Base-by-base conservation (phyloP, 2,329 filamentous ascomycete genomes). In the Shiraia sp. region DNA sequence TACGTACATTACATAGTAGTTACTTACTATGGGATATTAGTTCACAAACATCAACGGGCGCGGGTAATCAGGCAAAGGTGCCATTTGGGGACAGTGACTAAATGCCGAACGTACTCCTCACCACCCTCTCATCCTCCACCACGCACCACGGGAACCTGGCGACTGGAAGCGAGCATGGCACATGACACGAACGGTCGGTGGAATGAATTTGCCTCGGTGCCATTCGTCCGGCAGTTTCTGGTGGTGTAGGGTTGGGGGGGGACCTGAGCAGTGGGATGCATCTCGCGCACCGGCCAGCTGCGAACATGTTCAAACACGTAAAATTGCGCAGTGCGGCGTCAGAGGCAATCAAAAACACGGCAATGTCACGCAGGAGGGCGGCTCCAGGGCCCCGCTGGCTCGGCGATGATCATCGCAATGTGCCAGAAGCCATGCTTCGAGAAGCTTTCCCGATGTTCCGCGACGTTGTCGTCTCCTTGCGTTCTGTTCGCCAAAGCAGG, bases 271-370 rank as follows among this genome's bases (percentile, higher is more conserved):
- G 19, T 48, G 45, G 43, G 44, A 32, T 36, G 40, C 49, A 47
- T 48, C n/a, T 29, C 36, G 29, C 29, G 28, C 16, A 29, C 35
- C 31, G 46, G 42, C 39, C 40, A 45, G 45, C 50, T 59, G 57
- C 57, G 57, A 61, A 63, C 57, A 59, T 53, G 51, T 55, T 52
- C 55, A 54, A 57, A 62, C 55, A 45, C 30, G 32, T 42, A 41
- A 49, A 24, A 23, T 30, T 42, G 32, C 33, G 36, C 43, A 47
- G n/a, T n/a, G n/a, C n/a, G n/a, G n/a, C n/a, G n/a, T 49, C 38
- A 27, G 32, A 19, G 24, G 39, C 36, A 49, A 32, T 29, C 35
- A 12, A n/a, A 40, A 40, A 23, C 14, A 31, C n/a, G 37, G 34
- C 16, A 14, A 48, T 51, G 42, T 47, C 42, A 42, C 40, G 50